Base-by-base conservation (phyloP, 495 filamentous ascomycete genomes). In the Clavariopsis aquatica region DNA sequence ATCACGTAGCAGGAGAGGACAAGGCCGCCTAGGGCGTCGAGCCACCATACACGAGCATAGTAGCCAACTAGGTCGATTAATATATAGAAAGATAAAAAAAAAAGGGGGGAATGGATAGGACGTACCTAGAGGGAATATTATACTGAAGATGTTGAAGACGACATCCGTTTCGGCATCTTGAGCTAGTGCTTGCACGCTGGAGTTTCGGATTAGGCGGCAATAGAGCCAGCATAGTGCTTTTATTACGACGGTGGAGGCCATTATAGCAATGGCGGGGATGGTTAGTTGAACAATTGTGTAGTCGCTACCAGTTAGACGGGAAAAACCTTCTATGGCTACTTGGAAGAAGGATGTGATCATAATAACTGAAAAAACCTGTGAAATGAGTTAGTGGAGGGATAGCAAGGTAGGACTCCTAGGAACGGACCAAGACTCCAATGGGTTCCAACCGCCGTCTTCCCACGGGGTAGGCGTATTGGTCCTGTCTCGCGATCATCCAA, bases 81-180 rank as follows among this genome's bases (percentile, higher is more conserved):
- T n/a, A n/a, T n/a, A n/a, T 13, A 22, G 26, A 55, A 5, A 53
- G 60, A 38, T 24, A 1, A 17, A 20, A 26, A 29, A 24, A 23
- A n/a, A 23, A 17, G 19, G 10, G 4, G 36, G 38, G 31, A 36
- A 2, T 36, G 27, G 8, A 55, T 38, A 12, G 31, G 13, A 66
- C 86, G 72, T 65, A 89, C 85, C 70, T n/a, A 91, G 81, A 7
- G 89, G 89, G 71, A 91, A 91, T 12, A 90, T 84, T 65, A 97
- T 96, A 62, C 88, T 92, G 70, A 95, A 94, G 13, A 83, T 87
- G 72, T 96, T 97, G 83, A 97, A 97, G 13, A 97, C 81, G 10
- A 97, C 89, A 71, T 88, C 81, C 0, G 87, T 89, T 76, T 88
- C 80, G 13, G 83, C 82, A 62, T 85, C 82, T 65, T 86, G 79